Percentiles rank a stretch among this genome's conserved stretches.
These are phyloP conservation scores for Rutstroemia sydowiana DNA, from an alignment of 2,329 filamentous ascomycete species.

Conservation along the genomic window DNA sequence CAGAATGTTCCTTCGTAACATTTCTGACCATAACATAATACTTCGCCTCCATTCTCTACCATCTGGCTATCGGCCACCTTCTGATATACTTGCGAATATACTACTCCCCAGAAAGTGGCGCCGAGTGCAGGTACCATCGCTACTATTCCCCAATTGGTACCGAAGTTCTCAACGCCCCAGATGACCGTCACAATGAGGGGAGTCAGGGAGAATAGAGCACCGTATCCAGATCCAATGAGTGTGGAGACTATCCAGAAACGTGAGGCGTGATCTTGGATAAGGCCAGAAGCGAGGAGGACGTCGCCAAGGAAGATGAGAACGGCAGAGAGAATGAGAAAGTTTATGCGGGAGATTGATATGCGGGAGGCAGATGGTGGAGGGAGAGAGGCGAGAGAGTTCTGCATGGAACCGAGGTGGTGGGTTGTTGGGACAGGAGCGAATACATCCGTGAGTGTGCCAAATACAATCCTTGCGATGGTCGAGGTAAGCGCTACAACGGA, in stretches of 20 bases:
- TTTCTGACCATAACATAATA: slow-evolving; percentile 68
- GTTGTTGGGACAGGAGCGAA: slow-evolving; percentile 56
- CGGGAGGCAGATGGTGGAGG: slow-evolving; percentile 24
- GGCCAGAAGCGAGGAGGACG: slow-evolving; percentile 67
- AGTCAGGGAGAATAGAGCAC: slow-evolving; percentile 79
- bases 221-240: slow-evolving; percentile 84
- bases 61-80: slow-evolving; percentile 44
- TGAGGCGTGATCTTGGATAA: slow-evolving; percentile 64
- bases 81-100: slow-evolving; percentile 82
- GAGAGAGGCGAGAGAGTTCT: slow-evolving; percentile 31
- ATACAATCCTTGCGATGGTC: slow-evolving; percentile 82
- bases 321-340: slow-evolving; percentile 71
- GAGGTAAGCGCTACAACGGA: slow-evolving; percentile 87
- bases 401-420: slow-evolving; percentile 22
- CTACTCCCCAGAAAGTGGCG: slow-evolving; percentile 79
- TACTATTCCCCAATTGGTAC: slow-evolving; percentile 94
- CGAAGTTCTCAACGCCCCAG: slow-evolving; percentile 98
- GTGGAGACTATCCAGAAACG: slow-evolving; percentile 83
- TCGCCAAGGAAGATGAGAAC: slow-evolving; percentile 69
- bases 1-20: slow-evolving; percentile 83
- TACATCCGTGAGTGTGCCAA: slow-evolving; percentile 81
- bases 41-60: slow-evolving; percentile 33
- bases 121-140: slow-evolving; percentile 85
- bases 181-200: slow-evolving; percentile 95
- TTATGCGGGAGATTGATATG: slow-evolving; percentile 66